Conservation (phyloP, 106 monocot species). For the Platanthera zijinensis region DNA sequence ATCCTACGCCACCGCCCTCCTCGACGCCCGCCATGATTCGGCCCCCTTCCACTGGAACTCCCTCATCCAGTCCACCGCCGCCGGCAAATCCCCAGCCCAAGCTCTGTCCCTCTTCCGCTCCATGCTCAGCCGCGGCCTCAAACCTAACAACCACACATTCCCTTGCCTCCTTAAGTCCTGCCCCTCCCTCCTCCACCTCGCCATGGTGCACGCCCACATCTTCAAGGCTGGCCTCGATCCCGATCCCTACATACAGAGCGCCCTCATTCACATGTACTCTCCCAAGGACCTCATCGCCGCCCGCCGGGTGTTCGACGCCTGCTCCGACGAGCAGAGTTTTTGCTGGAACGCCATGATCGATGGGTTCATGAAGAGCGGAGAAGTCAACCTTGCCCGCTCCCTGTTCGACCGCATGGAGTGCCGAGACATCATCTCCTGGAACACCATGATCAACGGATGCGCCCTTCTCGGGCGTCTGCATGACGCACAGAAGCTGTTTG, state of each 20-base stretch:
- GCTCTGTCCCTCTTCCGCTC: slow-evolving; percentile 5
- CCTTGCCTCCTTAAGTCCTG: slow-evolving; percentile 31
- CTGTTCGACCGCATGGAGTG: slow-evolving; percentile 38
- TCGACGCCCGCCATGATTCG: background rate
- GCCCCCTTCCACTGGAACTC: slow-evolving; percentile 8
- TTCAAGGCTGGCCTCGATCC: slow-evolving; percentile 19
- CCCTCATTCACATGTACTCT: slow-evolving; percentile 30
- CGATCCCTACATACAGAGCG: slow-evolving; percentile 31
- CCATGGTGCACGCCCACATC: slow-evolving; percentile 23
- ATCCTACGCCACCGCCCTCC: slow-evolving; percentile 3
- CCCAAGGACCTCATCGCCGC: slow-evolving; percentile 22
- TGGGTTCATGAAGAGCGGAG: slow-evolving; percentile 38
- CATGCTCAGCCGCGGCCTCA: background rate
- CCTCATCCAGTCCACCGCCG: slow-evolving; percentile 9
- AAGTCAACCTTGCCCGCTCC: slow-evolving; percentile 17
- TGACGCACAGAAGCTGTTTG: slow-evolving; percentile 22
- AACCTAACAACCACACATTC: slow-evolving; percentile 32
- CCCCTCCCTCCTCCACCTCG: slow-evolving; percentile 3
- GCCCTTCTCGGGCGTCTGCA: slow-evolving; percentile 11
- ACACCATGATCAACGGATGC: slow-evolving; percentile 33
- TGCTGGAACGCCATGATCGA: slow-evolving; percentile 55
- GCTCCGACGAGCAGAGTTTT: slow-evolving; percentile 15
- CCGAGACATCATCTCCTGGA: slow-evolving; percentile 35
- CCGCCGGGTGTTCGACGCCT: slow-evolving; percentile 26
- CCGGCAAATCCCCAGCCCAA: background rate